phyloP scores from a whole-genome alignment of 2,329 filamentous ascomycete genomes.

The Penicillium hordei region DNA sequence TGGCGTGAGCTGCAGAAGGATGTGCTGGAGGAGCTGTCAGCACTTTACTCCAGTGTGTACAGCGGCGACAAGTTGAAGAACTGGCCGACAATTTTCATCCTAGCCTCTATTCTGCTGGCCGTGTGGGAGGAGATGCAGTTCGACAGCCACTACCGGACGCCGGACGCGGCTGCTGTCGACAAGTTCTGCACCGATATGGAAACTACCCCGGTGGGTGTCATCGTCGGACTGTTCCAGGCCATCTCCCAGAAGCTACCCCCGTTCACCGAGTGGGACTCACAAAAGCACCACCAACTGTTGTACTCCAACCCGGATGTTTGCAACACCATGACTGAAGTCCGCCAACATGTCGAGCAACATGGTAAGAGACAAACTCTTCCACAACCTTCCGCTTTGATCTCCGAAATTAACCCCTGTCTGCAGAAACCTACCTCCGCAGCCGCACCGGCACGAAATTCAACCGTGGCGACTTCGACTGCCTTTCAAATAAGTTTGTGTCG shows the following conservation, averaged over 20 bases:
- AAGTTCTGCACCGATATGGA: slow-evolving; percentile 99
- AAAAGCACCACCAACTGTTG: slow-evolving; percentile 84
- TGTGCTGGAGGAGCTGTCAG: slow-evolving; percentile 87
- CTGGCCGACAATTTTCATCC: slow-evolving; percentile 98
- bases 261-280: slow-evolving; percentile 91
- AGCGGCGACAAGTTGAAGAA: slow-evolving; percentile 96
- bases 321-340: slow-evolving; percentile 94
- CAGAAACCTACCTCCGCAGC: slow-evolving; percentile 83
- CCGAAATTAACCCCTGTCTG: slow-evolving; percentile 42
- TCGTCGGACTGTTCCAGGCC: slow-evolving; percentile 94
- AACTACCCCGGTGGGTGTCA: slow-evolving; percentile 89
- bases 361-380: slow-evolving; percentile 59
- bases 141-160: slow-evolving; percentile 92
- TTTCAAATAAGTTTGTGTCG: slow-evolving; percentile 96
- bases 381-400: background rate
- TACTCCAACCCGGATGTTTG: slow-evolving; percentile 91
- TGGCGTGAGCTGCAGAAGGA: slow-evolving; percentile 98
- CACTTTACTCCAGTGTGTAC: slow-evolving; percentile 95
- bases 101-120: slow-evolving; percentile 85
- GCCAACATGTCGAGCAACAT: slow-evolving; percentile 87
- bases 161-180: slow-evolving; percentile 77
- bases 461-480: slow-evolving; percentile 85
- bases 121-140: slow-evolving; percentile 99
- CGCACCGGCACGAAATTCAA: slow-evolving; percentile 82
- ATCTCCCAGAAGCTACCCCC: slow-evolving; percentile 95